phyloP scores from a whole-genome alignment of 306 rosid species.

The Vigna mungo region DNA sequence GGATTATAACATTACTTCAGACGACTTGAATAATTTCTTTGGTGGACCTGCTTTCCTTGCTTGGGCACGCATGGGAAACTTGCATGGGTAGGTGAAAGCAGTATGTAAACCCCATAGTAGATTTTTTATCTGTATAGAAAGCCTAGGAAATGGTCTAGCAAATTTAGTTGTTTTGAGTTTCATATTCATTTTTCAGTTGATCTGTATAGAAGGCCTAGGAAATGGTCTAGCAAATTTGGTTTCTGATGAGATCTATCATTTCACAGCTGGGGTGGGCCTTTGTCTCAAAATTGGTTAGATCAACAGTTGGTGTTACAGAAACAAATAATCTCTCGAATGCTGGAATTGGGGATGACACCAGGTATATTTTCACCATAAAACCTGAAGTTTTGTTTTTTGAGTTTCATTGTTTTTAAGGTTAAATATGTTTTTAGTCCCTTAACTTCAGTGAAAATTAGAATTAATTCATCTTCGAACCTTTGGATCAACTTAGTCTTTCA shows the following conservation, averaged over 20 bases:
- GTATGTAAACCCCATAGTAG: constrained; percentile 21
- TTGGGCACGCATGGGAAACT: constrained; percentile 99
- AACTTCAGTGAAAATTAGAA: no score
- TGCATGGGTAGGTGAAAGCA: constrained; percentile 81
- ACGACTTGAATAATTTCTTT: constrained; percentile 76
- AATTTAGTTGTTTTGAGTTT: not conserved
- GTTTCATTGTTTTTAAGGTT: constrained; percentile 21
- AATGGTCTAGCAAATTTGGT: constrained; percentile 26
- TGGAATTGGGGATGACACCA: constrained; percentile 98
- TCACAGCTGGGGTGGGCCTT: constrained; percentile 95
- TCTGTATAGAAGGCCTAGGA: constrained; percentile 25
- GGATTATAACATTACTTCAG: constrained; percentile 78
- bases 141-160: constrained; percentile 5
- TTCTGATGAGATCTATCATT: constrained; percentile 42
- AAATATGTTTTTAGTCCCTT: no score
- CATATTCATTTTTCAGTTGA: constrained; percentile 32
- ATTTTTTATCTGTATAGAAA: constrained; percentile 31
- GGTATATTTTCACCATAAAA: constrained; percentile 51
- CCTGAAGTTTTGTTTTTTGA: constrained; percentile 6
- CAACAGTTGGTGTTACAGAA: constrained; percentile 82
- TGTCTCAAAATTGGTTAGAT: constrained; percentile 92
- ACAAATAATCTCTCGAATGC: constrained; percentile 79
- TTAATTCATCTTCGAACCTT: no score
- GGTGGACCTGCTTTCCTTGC: constrained; percentile 99
- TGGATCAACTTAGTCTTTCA: no score